Conservation (phyloP, 805 yeast species). For the Metschnikowia orientalis region DNA sequence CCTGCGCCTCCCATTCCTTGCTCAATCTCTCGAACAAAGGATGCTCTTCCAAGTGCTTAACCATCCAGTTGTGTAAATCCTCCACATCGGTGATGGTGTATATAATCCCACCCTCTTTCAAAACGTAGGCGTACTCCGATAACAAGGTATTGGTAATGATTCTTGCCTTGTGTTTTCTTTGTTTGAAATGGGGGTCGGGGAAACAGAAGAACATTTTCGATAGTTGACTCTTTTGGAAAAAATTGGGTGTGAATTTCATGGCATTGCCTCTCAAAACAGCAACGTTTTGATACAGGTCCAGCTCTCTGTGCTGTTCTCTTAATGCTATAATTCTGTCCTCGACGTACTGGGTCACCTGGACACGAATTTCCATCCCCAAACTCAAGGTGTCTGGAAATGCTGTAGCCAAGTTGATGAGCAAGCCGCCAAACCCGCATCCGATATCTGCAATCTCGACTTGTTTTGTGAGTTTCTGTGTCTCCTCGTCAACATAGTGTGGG, state of each 20-base stretch:
- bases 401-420: conserved; percentile 74
- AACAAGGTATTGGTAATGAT: conserved; percentile 85
- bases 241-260: conserved; percentile 95
- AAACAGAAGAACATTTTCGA: conserved; percentile 95
- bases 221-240: conserved; percentile 76
- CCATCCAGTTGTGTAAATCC: conserved; percentile 97
- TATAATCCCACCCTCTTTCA: conserved; percentile 79
- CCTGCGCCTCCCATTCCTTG: conserved; percentile 74
- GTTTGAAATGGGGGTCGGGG: conserved; percentile 99
- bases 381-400: conserved; percentile 69
- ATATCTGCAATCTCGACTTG: conserved; percentile 87
- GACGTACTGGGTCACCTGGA: conserved; percentile 94
- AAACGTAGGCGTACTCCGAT: conserved; percentile 87
- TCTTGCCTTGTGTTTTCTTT: conserved; percentile 95
- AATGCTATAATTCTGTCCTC: conserved; percentile 92
- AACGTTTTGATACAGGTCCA: conserved; percentile 67
- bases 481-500: conserved; percentile 53
- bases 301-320: conserved; percentile 48
- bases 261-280: conserved; percentile 92
- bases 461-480: conserved; percentile 39
- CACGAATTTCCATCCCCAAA: conserved; percentile 96
- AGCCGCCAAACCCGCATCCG: conserved; percentile 97
- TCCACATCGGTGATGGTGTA: conserved; percentile 95
- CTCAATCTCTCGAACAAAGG: conserved; percentile 82
- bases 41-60: conserved; percentile 80